Evolutionary conservation across 75 land plant genomes (phyloP).

Genomic region (Picea sitchensis): DNA sequence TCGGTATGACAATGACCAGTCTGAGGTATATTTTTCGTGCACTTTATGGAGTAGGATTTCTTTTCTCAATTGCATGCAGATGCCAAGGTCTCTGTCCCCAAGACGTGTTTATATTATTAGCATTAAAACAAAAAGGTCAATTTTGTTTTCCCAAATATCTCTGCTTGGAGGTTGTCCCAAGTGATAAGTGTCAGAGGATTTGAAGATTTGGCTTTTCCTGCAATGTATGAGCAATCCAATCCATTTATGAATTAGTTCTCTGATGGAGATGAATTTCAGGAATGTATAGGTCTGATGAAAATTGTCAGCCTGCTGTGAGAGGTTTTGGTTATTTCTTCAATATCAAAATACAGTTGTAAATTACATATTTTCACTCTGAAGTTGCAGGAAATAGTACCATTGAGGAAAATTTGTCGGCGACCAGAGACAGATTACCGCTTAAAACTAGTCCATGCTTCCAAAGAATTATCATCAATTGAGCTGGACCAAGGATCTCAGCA

Average conservation of each 20-base stretch:
- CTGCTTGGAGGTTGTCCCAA: background rate
- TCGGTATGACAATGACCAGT: conserved; percentile 90
- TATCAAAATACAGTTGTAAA: no score
- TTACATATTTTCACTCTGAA: background rate
- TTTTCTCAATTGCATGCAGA: background rate
- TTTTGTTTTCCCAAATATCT: background rate
- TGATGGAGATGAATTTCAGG: no score
- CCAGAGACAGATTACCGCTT: conserved; percentile 92
- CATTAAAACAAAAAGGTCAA: background rate
- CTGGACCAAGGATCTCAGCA: conserved; percentile 9
- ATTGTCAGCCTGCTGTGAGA: no score
- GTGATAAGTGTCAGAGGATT: background rate
- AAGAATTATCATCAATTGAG: conserved; percentile 22
- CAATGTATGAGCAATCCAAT: no score
- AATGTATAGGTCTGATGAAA: no score
- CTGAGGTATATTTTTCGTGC: conserved; percentile 52
- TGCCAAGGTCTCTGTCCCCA: background rate
- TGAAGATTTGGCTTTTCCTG: background rate
- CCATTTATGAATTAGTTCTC: no score
- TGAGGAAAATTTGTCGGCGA: conserved; percentile 88
- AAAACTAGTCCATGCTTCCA: conserved; percentile 41
- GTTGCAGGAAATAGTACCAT: conserved; percentile 85
- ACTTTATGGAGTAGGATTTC: background rate
- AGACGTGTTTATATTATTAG: background rate
- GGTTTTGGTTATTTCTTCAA: no score